These are phyloP conservation scores for Pythium guiyangense DNA, from an alignment of 352 stramenopile genomes.

Conservation along the genomic window DNA sequence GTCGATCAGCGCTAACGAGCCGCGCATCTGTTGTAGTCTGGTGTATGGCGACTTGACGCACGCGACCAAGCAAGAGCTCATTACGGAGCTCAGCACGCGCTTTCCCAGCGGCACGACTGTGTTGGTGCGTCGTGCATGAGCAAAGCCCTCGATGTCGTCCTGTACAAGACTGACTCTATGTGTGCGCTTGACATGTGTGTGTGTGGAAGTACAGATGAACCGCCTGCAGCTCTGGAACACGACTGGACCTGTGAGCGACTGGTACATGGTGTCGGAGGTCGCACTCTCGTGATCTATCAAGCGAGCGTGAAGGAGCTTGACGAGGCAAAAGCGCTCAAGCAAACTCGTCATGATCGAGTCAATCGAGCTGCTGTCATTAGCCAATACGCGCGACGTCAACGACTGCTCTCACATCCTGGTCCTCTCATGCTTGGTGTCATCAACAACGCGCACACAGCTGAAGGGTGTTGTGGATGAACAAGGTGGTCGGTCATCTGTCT, in stretches of 20 bases:
- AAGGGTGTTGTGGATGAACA: too few species aligned
- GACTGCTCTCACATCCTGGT: too few species aligned
- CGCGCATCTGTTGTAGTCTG: conserved; percentile 19
- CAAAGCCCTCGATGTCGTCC: not conserved
- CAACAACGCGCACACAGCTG: too few species aligned
- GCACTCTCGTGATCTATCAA: not conserved
- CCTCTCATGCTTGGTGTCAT: too few species aligned
- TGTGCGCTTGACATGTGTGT: not conserved
- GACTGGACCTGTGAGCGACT: conserved; percentile 28
- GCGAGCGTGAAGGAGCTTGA: not conserved
- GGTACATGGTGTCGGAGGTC: conserved; percentile 34
- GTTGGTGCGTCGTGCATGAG: conserved; percentile 21
- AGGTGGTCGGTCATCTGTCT: too few species aligned
- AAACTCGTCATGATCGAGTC: too few species aligned
- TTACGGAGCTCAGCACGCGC: conserved; percentile 30
- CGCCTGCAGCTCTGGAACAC: conserved; percentile 57
- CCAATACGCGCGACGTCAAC: too few species aligned
- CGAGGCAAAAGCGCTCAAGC: too few species aligned
- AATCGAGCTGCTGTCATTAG: too few species aligned
- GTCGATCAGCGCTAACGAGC: not conserved
- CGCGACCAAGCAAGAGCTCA: conserved; percentile 22
- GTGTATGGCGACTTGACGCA: conserved; percentile 48
- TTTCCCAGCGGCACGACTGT: conserved; percentile 26
- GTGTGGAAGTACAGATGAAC: conserved; percentile 17
- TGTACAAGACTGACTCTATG: not conserved